Conservation (phyloP, 1,139 yeast genomes). For the Blastobotrys buckinghamii region DNA sequence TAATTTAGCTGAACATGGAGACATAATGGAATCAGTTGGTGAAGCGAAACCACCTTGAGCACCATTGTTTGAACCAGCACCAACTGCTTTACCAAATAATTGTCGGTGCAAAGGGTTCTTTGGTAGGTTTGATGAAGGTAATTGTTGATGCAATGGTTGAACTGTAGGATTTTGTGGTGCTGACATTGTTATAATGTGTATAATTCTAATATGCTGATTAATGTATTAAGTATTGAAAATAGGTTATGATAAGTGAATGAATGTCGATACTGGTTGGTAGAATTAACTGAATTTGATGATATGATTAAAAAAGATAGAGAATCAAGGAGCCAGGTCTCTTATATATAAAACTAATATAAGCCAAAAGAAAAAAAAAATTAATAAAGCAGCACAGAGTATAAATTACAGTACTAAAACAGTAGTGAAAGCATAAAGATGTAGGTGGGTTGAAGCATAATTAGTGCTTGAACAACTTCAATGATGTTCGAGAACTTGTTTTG, state of each 20-base stretch:
- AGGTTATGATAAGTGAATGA: not conserved
- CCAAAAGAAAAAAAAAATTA: too few species aligned
- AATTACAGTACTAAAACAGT: too few species aligned
- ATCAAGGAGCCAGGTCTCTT: too few species aligned
- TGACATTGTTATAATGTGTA: not conserved
- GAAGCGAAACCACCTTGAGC: slow-evolving; percentile 39
- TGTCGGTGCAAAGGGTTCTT: slow-evolving; percentile 12
- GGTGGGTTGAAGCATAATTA: too few species aligned
- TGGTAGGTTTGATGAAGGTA: slow-evolving; percentile 5
- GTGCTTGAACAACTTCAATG: too few species aligned
- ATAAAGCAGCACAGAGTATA: too few species aligned
- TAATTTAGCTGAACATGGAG: slow-evolving; percentile 53
- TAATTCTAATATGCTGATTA: not conserved
- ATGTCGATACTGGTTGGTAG: too few species aligned
- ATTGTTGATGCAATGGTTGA: slow-evolving; percentile 18
- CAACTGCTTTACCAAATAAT: slow-evolving; percentile 9
- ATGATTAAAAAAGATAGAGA: too few species aligned
- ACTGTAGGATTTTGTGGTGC: slow-evolving; percentile 1
- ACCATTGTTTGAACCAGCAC: slow-evolving; percentile 1
- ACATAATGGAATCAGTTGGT: slow-evolving; percentile 52
- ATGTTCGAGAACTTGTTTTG: too few species aligned
- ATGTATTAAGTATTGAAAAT: not conserved
- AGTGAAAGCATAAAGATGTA: too few species aligned
- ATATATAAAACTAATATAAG: too few species aligned
- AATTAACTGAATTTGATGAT: too few species aligned